Evolutionary conservation across 2,329 filamentous ascomycete species (phyloP).

Genomic region (Fusarium nurragi): DNA sequence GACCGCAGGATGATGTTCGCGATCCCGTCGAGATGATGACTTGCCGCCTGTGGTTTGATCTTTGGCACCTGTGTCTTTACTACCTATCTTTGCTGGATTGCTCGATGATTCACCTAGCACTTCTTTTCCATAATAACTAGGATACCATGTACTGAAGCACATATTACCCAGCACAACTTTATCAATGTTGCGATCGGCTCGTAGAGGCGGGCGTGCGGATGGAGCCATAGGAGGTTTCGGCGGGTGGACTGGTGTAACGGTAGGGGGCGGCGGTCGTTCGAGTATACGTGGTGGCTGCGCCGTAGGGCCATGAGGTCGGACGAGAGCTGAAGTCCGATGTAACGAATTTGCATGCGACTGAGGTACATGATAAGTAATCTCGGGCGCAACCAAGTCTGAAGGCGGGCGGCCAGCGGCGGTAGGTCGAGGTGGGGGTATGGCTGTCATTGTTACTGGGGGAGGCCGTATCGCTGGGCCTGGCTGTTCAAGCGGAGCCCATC

Average conservation of each 20-base stretch:
- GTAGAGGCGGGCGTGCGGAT: slow-evolving; percentile 50
- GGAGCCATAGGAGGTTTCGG: slow-evolving; percentile 48
- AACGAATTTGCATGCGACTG: slow-evolving; percentile 45
- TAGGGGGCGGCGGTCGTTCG: slow-evolving; percentile 42
- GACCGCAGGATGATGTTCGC: slow-evolving; percentile 58
- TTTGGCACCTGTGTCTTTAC: slow-evolving; percentile 44
- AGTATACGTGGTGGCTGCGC: slow-evolving; percentile 47
- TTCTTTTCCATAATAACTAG: slow-evolving; percentile 86
- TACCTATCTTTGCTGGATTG: slow-evolving; percentile 43
- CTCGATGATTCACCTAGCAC: slow-evolving; percentile 62
- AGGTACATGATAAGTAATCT: slow-evolving; percentile 54
- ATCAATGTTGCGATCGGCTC: slow-evolving; percentile 79
- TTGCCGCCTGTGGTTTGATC: slow-evolving; percentile 42
- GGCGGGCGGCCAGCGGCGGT: slow-evolving; percentile 39
- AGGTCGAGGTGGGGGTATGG: slow-evolving; percentile 26
- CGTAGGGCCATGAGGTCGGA: slow-evolving; percentile 49
- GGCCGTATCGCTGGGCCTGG: slow-evolving; percentile 28
- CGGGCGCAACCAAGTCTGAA: slow-evolving; percentile 52
- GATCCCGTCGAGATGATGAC: slow-evolving; percentile 47
- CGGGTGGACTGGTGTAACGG: slow-evolving; percentile 48
- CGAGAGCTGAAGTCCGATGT: slow-evolving; percentile 44
- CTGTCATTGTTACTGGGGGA: slow-evolving; percentile 37
- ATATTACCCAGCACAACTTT: slow-evolving; percentile 87
- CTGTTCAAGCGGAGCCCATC: slow-evolving; percentile 43
- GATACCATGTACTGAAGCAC: slow-evolving; percentile 90